These are phyloP conservation scores for Yamadazyma nakazawae DNA, from an alignment of 805 yeast genomes.

Conservation along the genomic window DNA sequence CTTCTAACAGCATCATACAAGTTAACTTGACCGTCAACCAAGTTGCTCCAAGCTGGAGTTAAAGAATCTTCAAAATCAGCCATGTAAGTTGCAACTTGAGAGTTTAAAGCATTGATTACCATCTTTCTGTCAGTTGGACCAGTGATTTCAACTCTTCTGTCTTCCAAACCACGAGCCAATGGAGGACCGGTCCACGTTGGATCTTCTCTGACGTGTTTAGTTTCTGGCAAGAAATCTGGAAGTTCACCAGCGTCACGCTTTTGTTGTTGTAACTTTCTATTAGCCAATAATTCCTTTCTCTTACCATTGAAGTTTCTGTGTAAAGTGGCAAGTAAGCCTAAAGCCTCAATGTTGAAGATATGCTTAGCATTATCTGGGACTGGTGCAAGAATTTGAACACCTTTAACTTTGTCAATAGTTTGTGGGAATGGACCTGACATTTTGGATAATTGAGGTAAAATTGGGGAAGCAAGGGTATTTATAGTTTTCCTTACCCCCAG, in stretches of 20 bases:
- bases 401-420: slow-evolving; percentile 41
- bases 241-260: slow-evolving; percentile 59
- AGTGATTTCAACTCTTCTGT: slow-evolving; percentile 77
- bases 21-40: slow-evolving; percentile 79
- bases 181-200: slow-evolving; percentile 75
- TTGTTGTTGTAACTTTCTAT: slow-evolving; percentile 60
- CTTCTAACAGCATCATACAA: slow-evolving; percentile 73
- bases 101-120: slow-evolving; percentile 79
- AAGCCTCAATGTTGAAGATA: slow-evolving; percentile 58
- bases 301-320: slow-evolving; percentile 69
- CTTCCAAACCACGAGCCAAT: slow-evolving; percentile 67
- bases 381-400: slow-evolving; percentile 55
- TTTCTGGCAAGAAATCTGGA: slow-evolving; percentile 65
- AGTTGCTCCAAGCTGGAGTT: slow-evolving; percentile 79
- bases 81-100: slow-evolving; percentile 79
- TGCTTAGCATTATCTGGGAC: slow-evolving; percentile 48
- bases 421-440: slow-evolving; percentile 47
- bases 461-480: slow-evolving; percentile 15
- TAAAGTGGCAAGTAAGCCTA: slow-evolving; percentile 66
- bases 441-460: slow-evolving; percentile 1
- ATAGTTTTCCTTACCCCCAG: slow-evolving; percentile 14
- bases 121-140: slow-evolving; percentile 84
- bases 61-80: slow-evolving; percentile 84
- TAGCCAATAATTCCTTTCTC: slow-evolving; percentile 56
- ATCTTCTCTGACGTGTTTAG: slow-evolving; percentile 66